These are phyloP conservation scores for Penium margaritaceum DNA, from an alignment of 139 green algal species.

Conservation along the genomic window DNA sequence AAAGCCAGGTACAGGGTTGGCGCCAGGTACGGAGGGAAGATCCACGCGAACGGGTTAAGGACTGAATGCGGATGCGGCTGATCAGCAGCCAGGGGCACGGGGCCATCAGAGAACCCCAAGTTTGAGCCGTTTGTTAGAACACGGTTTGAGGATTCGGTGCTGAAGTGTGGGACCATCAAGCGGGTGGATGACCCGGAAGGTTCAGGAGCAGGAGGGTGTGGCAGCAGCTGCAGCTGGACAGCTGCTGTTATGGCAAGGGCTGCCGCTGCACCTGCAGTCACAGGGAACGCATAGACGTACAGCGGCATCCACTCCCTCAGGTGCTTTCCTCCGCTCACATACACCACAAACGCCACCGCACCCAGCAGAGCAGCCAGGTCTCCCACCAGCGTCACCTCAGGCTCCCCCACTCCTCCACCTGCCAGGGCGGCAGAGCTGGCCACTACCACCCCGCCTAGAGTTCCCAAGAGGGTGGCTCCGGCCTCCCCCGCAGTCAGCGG, in stretches of 20 bases:
- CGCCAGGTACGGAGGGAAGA: slow-evolving; percentile 1
- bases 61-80: neutral
- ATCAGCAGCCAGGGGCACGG: neutral
- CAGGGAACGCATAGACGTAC: slow-evolving; percentile 65
- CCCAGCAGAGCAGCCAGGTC: slow-evolving; percentile 58
- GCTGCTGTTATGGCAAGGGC: slow-evolving; percentile 2
- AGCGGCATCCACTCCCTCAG: slow-evolving; percentile 65
- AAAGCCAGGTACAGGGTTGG: slow-evolving; percentile 23
- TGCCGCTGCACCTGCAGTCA: slow-evolving; percentile 49
- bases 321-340: slow-evolving; percentile 42
- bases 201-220: no score
- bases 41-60: neutral
- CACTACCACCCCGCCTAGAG: neutral
- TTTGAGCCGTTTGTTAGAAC: no score
- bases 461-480: slow-evolving; percentile 3
- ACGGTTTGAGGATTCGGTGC: neutral
- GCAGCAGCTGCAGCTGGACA: no score
- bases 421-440: neutral
- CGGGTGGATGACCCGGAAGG: neutral
- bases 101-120: no score
- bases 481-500: slow-evolving; percentile 54
- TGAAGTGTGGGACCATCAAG: neutral
- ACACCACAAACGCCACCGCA: slow-evolving; percentile 55
- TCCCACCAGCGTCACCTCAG: slow-evolving; percentile 52
- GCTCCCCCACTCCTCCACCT: neutral